Percentiles rank a stretch among this genome's conserved stretches.
These are phyloP conservation scores for Tolypocladium tundrense DNA, from an alignment of 2,329 filamentous ascomycete genomes.

Conservation along the genomic window DNA sequence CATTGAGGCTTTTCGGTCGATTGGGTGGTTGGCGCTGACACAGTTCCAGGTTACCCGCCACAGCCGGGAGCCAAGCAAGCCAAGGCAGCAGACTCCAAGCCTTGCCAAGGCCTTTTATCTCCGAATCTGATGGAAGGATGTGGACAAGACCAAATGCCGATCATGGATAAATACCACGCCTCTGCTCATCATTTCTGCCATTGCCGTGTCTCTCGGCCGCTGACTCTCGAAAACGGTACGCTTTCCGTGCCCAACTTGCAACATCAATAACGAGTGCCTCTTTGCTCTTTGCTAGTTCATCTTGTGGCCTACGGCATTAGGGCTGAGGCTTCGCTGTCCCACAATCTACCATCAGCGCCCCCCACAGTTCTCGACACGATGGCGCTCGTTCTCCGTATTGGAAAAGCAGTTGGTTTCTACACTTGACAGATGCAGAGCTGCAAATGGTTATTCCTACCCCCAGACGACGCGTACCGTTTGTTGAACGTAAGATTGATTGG, in stretches of 20 bases:
- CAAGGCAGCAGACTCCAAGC: not conserved
- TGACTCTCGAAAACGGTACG: not conserved
- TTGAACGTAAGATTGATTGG: no score
- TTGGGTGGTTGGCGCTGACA: not conserved
- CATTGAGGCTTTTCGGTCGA: not conserved
- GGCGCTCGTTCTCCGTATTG: no score
- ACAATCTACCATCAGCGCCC: no score
- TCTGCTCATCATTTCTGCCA: not conserved
- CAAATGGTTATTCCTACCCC: no score
- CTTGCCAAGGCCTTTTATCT: not conserved
- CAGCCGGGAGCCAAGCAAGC: not conserved
- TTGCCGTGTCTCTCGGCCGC: not conserved
- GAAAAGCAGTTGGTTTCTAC: no score
- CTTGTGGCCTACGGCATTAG: not conserved
- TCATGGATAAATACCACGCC: not conserved
- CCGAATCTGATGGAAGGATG: not conserved
- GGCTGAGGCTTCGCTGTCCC: no score
- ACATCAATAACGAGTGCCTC: not conserved
- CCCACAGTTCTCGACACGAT: no score
- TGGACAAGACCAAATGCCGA: not conserved
- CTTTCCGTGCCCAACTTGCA: not conserved
- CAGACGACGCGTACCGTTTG: no score
- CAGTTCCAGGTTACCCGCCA: not conserved
- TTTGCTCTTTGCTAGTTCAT: not conserved
- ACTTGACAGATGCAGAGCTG: no score